Evolutionary conservation across 352 stramenopile genomes (phyloP), one percentile per base, ranked within the genome.

Genomic region (Phytophthora tentaculata): DNA sequence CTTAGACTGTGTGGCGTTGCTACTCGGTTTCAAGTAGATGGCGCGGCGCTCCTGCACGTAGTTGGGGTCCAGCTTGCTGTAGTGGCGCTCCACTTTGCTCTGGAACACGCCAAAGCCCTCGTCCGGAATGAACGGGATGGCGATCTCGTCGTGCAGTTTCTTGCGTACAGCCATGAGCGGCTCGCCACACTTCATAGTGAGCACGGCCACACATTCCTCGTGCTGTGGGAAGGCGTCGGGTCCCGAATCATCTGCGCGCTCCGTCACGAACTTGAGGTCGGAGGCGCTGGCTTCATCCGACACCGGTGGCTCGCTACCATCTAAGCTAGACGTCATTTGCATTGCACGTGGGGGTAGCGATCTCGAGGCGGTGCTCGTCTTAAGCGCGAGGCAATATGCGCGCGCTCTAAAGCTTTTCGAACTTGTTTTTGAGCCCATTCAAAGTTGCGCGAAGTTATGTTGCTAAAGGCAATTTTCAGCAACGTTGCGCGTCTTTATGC

Each of bases 101-200:
- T 90, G 82, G 69, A 92, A 92, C 1, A 91, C 84, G 37, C 72
- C 80, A 60, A 92, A 92, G 28, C 84, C 84, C 37, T 92, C 84
- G 26, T 90, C 82, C 2, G 84, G 84, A 19, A 90, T 69, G 70
- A 92, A 92, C 20, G 75, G 47, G 57, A 92, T 77, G 16, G 68
- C 58, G 58, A 92, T 89, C 47, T 92, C 84, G 47, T 92, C 82
- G 70, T 91, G 77, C 51, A 92, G 69, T 59, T 92, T 92, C 77
- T 92, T 92, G 72, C 84, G 84, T 58, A 91, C 82, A 7, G 84
- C 84, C 67, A 91, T 86, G 51, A 87, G 71, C 56, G 84, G 84
- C 47, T 88, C 83, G 47, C 84, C 84, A 64, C 80, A 90, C 61
- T 92, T 92, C 82, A 92, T 89, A 5, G 80, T 88, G n/a, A 92